phyloP scores from a whole-genome alignment of 2,329 filamentous ascomycete genomes.

The Aspergillus persii region DNA sequence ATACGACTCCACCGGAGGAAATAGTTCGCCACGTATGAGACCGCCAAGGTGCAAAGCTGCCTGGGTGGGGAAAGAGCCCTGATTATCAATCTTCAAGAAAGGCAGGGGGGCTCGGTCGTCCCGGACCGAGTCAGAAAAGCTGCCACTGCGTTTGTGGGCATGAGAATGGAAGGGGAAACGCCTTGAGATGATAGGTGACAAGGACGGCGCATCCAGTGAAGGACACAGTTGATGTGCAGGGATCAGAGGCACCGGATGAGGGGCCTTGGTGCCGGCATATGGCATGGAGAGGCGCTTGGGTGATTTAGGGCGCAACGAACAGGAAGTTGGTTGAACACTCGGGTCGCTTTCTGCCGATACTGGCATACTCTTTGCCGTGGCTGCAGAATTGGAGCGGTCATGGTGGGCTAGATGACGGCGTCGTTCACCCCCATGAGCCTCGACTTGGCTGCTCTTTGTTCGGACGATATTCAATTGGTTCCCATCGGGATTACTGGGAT shows the following conservation, averaged over 20 bases:
- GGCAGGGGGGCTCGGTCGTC: constrained; percentile 60
- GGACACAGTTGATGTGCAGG: constrained; percentile 29
- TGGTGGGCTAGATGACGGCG: constrained; percentile 23
- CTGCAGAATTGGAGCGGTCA: constrained; percentile 35
- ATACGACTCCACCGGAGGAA: constrained; percentile 78
- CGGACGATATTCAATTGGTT: constrained; percentile 16
- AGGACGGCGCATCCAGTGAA: constrained; percentile 27
- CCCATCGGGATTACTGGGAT: constrained; percentile 19
- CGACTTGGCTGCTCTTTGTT: constrained; percentile 12
- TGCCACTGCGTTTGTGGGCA: constrained; percentile 78
- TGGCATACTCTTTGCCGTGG: constrained; percentile 36
- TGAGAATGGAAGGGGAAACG: constrained; percentile 52
- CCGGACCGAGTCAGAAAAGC: constrained; percentile 78
- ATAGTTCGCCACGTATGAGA: constrained; percentile 79
- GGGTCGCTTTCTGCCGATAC: constrained; percentile 44
- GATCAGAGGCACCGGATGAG: constrained; percentile 43
- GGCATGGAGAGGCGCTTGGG: constrained; percentile 39
- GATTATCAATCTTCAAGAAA: constrained; percentile 43
- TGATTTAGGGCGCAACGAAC: constrained; percentile 55
- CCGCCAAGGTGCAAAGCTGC: constrained; percentile 72
- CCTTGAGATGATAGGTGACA: constrained; percentile 29
- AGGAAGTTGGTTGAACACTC: constrained; percentile 59
- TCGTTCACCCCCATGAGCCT: not conserved
- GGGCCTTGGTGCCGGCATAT: constrained; percentile 32
- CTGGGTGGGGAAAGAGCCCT: constrained; percentile 50